Base-by-base conservation (phyloP, 495 filamentous ascomycete species). In the Haplographium delicatum region DNA sequence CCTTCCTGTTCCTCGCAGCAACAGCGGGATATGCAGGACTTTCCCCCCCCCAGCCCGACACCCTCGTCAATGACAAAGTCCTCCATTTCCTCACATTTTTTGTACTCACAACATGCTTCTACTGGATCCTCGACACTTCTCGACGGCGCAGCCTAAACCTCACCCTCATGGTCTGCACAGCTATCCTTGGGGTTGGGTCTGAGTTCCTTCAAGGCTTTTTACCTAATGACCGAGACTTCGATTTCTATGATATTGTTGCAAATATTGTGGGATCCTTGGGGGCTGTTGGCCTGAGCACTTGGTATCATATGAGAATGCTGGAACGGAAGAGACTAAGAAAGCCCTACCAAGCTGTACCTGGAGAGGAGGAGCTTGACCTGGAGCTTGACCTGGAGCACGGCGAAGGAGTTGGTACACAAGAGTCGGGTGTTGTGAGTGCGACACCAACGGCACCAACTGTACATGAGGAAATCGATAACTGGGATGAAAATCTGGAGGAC, bases 231-330 rank as follows among this genome's bases (percentile, higher is more conserved):
- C 84, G 91, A 33, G 62, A 72, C 10, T 98, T 97, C 62, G 93
- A 98, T 57, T 70, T 82, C 38, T 86, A 82, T 47, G 88, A 97
- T 61, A 82, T 97, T 28, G 66, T 90, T 44, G 91, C 90, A 64
- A 97, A 97, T 66, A 63, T 96, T 4, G 74, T 88, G 41, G 93
- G 94, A 31, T 89, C 84, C 49, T 65, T 84, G 13, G 69, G 71
- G 1, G 89, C 79, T 0, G 63, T 96, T 37, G 82, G 75, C 5
- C 60, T 95, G 24, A 91, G 86, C 60, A 81, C 80, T 47, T 89
- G 87, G 84, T 98, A 97, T 55, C 93, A 98, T 68, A 85, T 85
- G 51, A 81, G 93, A 33, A 97, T 97, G 94, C 72, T 98, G 41
- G 90, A 96, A 62, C 75, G 93, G 43, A 88, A 88, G 59, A 79